Base-by-base conservation (phyloP, 192 early-diverging fungal genomes). In the Dispira parvispora region DNA sequence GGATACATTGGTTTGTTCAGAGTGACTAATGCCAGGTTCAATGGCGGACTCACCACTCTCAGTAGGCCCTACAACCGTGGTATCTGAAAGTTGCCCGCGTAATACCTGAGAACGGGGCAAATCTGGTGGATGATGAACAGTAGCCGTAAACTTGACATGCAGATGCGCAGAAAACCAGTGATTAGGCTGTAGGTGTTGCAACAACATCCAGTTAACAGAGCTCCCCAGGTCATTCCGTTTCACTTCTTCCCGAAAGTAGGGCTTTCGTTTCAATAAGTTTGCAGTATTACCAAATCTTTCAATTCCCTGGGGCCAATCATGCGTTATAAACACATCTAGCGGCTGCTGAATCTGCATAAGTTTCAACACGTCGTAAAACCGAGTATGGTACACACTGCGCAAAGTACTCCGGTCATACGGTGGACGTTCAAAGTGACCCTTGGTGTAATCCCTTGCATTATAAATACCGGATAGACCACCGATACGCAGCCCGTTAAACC, bases 121-220 rank as follows among this genome's bases (percentile, higher is more conserved):
- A 18, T 63, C 76, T 66, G 60, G 42, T 65, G 70, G 64, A 76
- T 71, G 81, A 25, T 70, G 20, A 18, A 89, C 79, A 0, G 83
- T 26, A 0, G 95, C 94, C 27, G 84, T 73, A 68, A 84, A 98
- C 28, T 88, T 82, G 23, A 95, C 89, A 68, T 99, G 97, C 63
- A 97, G 68, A 70, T 99, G 97, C 2, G 94, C 95, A 8, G 90
- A 72, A 65, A 96, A 95, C 97, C 97, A 99, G 73, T 83, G 89
- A 8, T 72, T 69, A 12, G 97, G 97, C 55, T 83, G 76, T 54
- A 98, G 63, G 28, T 78, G 68, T 52, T 80, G 74, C 53, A 99
- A 60, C 25, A 99, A 70, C 47, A 82, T 43, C 46, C 89, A 83
- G 61, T 79, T 83, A 0, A 85, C 77, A 0, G 79, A 70, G 57